Base-by-base conservation (phyloP, 805 yeast genomes). In the Zygosaccharomyces rouxii region DNA sequence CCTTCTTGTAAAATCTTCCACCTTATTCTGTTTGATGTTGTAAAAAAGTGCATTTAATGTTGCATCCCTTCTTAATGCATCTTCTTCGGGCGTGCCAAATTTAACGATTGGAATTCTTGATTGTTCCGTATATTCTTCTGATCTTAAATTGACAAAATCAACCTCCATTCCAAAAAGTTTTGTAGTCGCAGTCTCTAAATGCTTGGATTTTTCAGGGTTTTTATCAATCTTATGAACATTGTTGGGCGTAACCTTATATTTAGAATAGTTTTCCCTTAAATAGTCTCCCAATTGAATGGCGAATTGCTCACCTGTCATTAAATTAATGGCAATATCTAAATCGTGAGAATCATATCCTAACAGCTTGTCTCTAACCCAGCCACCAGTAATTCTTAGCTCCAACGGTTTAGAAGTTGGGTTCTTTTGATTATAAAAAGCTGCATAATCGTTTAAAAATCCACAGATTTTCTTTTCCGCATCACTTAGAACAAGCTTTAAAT, bases 331-430 rank as follows among this genome's bases (percentile, higher is more conserved):
- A 42, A 94, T 87, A 59, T 94, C 99, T 26, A 94, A 73, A 65
- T 94, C 99, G 61, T 92, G 82, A 37, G 92, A 83, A 19, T 79
- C 80, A 41, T 76, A 75, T 0, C 96, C 95, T 26, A 94, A 71
- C 25, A 94, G 71, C 68, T 94, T 94, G 66, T 94, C 99, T 57
- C 99, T 77, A 2, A 94, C 99, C 99, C 99, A 92, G 0, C 99
- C 99, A 30, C 99, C 99, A 0, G 97, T 90, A 55, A 94, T 86
- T 51, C 99, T 67, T 33, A 52, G 55, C n/a, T 44, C 54, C 48
- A 59, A 44, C 6, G 61, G 65, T 37, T 56, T 63, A 14, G 40
- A 19, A 7, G 46, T 21, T 19, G 37, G 13, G 19, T 49, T 28
- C 4, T 31, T 22, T 2, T 38, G 16, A 39, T 65, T 65, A 44